Base-by-base conservation (phyloP, 306 rosid genomes). In the Cicer judaicum region DNA sequence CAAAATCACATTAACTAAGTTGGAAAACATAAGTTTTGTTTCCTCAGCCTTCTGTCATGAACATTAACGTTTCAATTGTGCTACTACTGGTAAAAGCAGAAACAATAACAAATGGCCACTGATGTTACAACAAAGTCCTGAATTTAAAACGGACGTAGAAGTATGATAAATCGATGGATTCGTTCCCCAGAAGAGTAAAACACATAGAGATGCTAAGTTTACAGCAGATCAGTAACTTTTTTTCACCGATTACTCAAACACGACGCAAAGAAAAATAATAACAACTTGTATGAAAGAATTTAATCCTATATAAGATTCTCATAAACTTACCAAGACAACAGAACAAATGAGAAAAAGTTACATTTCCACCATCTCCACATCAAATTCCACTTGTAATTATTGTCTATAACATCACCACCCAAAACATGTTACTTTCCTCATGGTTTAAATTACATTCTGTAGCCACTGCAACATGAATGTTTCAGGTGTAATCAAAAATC, bases 271-370 rank as follows among this genome's bases (percentile, higher is more conserved):
- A 74, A 74, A 74, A 19, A 19, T 19, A 80, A 79, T 75, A 40
- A 69, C 76, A 24, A 69, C 79, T 70, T 82, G 38, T 70, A 82
- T 66, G 80, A 88, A 91, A 86, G 89, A 91, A 89, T 91, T 85
- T 60, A 66, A 78, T 76, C 79, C 87, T 83, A 70, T 52, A 81
- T 16, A 78, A 50, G 40, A 43, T 74, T 86, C 89, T 79, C 64
- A 72, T 85, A 72, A 71, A 57, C 76, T 83, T 67, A 80, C n/a
- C 64, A 77, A 79, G 80, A 79, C 79, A 82, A 82, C 68, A 66
- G 63, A 78, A 74, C 61, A 82, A 78, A 68, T 42, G 38, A 15
- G 18, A 38, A 39, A 73, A 77, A 78, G 64, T 78, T 65, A 79
- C 79, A 79, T 6, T 73, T 55, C 77, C 82, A 81, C 72, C 76